phyloP scores from a whole-genome alignment of 2,329 filamentous ascomycete genomes.

The Fusarium begoniae region DNA sequence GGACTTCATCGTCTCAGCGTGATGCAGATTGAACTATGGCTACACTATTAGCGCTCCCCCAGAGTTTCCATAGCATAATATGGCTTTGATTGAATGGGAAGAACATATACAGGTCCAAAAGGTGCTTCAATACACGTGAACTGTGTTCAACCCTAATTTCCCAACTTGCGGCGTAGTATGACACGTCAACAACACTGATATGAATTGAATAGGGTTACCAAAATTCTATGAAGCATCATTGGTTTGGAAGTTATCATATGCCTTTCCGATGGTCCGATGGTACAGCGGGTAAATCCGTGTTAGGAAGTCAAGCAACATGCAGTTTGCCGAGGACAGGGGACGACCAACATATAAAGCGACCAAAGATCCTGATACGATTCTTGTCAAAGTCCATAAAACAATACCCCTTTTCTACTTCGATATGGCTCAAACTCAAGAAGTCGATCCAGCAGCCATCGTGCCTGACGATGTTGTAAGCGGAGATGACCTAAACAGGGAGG shows the following conservation, averaged over 20 bases:
- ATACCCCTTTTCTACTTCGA: accelerated
- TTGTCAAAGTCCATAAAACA: too few species aligned
- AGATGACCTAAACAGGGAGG: too few species aligned
- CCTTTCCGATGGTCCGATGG: background rate
- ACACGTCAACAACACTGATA: background rate
- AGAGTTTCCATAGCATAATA: too few species aligned
- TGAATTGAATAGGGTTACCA: accelerated
- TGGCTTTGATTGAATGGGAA: background rate
- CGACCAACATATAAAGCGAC: slow-evolving; percentile 4
- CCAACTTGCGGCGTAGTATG: background rate
- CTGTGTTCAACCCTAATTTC: background rate
- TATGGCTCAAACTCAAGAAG: background rate
- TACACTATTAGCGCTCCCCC: background rate
- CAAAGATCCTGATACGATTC: background rate
- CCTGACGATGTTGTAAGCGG: background rate
- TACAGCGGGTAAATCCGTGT: slow-evolving; percentile 1
- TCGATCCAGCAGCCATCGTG: background rate
- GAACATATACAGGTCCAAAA: background rate
- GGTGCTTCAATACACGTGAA: background rate
- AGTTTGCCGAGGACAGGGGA: slow-evolving; percentile 1
- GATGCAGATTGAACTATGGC: background rate
- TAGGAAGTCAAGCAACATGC: slow-evolving; percentile 9
- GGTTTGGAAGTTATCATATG: background rate
- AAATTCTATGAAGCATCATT: background rate
- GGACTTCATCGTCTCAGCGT: background rate